Base-by-base conservation (phyloP, 179 eudicot genomes). In the Beta macrorhiza region DNA sequence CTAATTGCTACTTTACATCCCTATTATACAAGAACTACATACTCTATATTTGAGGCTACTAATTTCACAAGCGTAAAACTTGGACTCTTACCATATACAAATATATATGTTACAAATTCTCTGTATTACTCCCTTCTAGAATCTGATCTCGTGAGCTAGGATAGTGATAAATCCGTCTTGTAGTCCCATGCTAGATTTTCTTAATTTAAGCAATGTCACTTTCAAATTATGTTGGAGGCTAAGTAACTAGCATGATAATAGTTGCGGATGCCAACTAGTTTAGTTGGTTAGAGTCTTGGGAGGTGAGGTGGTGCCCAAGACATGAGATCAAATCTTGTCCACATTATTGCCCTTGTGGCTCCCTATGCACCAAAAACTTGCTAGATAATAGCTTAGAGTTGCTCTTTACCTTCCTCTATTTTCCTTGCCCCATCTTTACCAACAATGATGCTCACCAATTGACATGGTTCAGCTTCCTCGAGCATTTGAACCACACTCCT, bases 401-500 rank as follows among this genome's bases (percentile, higher is more conserved):
- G 58, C 4, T 64, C 74, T 80, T 63, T 79, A 47, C n/a, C 42
- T 49, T 88, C 92, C 44, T 83, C 85, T 47, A 77, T 81, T 71
- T 80, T 87, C 55, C 72, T 80, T 44, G 71, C 58, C 32, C 85
- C 86, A 17, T 90, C 87, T 88, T 91, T 91, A 32, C 69, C 70
- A 10, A 89, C 82, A 71, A 87, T 62, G 63, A 91, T 86, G 78
- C 86, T 58, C 0, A 82, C 74, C 84, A 87, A 52, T 73, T 83
- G 82, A 63, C 89, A 87, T 6, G 99, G 98, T 55, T 91, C 91
- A 0, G 97, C 99, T n/a, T 93, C 97, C 86, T 91, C 96, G 11
- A 96, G 88, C 99, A 92, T 91, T 62, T 96, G 93, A 55, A 94
- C 98, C 51, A 94, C 97, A 16, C 88, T 84, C 79, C 93, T 88